Evolutionary conservation across 2,329 filamentous ascomycete species (phyloP).

Genomic region (Alternaria sp.): DNA sequence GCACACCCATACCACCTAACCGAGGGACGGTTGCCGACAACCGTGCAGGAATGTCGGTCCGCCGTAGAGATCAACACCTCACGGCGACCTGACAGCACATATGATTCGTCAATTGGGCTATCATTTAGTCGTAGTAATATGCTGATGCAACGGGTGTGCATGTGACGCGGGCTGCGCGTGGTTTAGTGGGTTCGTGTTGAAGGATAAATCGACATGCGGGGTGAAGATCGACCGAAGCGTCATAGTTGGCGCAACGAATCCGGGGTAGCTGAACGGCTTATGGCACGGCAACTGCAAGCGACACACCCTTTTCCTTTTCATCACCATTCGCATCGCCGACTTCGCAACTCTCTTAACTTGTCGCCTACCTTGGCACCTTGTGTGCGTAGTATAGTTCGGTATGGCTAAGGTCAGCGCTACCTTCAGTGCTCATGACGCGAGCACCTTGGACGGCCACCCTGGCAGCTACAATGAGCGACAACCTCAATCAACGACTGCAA

Average conservation of each 20-base stretch:
- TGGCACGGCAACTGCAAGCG: background rate
- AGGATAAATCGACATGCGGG: constrained; percentile 7
- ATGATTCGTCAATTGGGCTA: background rate
- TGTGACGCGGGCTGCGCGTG: background rate
- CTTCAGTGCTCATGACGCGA: accelerated
- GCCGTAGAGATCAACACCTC: background rate
- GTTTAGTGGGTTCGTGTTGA: background rate
- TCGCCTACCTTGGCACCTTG: background rate
- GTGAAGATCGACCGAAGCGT: constrained; percentile 9
- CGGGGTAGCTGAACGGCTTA: background rate
- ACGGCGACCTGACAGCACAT: background rate
- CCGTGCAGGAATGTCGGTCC: constrained; percentile 6
- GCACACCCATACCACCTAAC: background rate
- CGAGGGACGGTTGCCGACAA: background rate
- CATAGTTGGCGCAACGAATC: background rate
- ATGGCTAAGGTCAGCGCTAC: background rate
- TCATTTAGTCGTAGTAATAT: background rate
- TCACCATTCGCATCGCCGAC: background rate
- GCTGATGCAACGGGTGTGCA: constrained; percentile 4
- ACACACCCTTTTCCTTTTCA: background rate
- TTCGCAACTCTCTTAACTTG: accelerated
- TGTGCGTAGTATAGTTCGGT: background rate
- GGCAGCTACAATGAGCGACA: background rate
- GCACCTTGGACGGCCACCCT: no score
- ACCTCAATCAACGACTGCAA: background rate